Conservation (phyloP, 306 rosid genomes). For the Oemleria cerasiformis region DNA sequence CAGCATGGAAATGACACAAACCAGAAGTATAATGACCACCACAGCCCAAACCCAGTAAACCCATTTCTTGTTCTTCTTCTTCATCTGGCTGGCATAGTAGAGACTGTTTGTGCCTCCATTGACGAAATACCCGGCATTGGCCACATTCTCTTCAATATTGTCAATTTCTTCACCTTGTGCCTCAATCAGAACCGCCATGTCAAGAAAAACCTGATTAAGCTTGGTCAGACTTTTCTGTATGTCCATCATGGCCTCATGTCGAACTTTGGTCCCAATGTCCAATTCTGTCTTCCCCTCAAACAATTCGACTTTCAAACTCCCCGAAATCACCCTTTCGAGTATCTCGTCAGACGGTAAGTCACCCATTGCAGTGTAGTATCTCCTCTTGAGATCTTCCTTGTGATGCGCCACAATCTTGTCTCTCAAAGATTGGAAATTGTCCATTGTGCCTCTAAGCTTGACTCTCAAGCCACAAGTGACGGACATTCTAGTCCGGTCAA, state of each 20-base stretch:
- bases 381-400: conserved; percentile 80
- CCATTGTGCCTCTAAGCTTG: conserved; percentile 75
- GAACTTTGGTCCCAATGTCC: conserved; percentile 52
- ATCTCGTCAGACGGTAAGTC: conserved; percentile 67
- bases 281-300: conserved; percentile 64
- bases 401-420: conserved; percentile 58
- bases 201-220: conserved; percentile 93
- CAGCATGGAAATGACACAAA: conserved; percentile 58
- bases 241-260: conserved; percentile 81
- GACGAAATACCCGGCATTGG: conserved; percentile 49
- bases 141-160: conserved; percentile 81
- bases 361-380: conserved; percentile 53
- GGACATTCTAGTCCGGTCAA: conserved; percentile 68
- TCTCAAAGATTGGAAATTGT: conserved; percentile 67
- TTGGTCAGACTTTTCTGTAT: conserved; percentile 80
- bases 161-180: conserved; percentile 75
- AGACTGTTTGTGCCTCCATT: conserved; percentile 78
- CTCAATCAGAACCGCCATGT: conserved; percentile 91
- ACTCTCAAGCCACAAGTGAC: conserved; percentile 73
- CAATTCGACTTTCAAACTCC: conserved; percentile 53
- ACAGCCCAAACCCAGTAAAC: conserved; percentile 61
- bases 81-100: conserved; percentile 69
- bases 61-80: conserved; percentile 60
- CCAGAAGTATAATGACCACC: conserved; percentile 57
- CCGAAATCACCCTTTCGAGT: conserved; percentile 64